These are phyloP conservation scores for Paraleonurus japonicus DNA, from an alignment of 257 asterid species.

Conservation along the genomic window DNA sequence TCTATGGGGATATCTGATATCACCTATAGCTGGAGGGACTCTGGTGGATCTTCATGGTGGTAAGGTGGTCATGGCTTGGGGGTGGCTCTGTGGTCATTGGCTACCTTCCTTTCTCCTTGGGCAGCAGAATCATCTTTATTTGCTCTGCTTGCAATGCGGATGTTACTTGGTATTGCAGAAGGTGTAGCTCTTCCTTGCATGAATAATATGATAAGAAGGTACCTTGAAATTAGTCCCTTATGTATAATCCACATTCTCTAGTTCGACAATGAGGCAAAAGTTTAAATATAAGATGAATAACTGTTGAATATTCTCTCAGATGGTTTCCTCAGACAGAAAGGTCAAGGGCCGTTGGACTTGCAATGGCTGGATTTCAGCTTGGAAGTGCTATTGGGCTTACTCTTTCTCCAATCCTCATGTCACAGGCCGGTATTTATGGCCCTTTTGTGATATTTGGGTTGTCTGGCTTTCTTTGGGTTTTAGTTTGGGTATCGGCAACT, in stretches of 20 bases:
- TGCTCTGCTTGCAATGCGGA: constrained; percentile 69
- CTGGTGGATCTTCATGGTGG: constrained; percentile 89
- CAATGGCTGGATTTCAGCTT: constrained; percentile 99
- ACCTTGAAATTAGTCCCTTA: constrained; percentile 8
- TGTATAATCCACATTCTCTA: not conserved
- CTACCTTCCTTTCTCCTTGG: constrained; percentile 96
- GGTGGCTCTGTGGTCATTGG: constrained; percentile 93
- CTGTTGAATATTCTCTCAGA: constrained; percentile 38
- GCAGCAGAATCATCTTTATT: constrained; percentile 79
- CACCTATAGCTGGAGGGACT: constrained; percentile 96
- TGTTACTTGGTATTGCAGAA: constrained; percentile 93
- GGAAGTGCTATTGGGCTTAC: constrained; percentile 98
- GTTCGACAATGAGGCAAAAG: not conserved
- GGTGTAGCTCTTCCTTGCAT: constrained; percentile 99
- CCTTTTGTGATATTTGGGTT: constrained; percentile 94
- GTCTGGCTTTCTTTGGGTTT: constrained; percentile 89
- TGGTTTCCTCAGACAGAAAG: constrained; percentile 97
- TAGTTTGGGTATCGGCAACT: constrained; percentile 91
- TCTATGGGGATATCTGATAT: constrained; percentile 98
- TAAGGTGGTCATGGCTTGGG: constrained; percentile 97
- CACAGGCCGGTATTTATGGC: constrained; percentile 86
- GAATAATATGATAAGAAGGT: constrained; percentile 97
- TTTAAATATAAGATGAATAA: constrained; percentile 15
- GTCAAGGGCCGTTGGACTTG: constrained; percentile 98
- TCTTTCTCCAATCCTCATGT: constrained; percentile 93